These are phyloP conservation scores for Cucumis hystrix DNA, from an alignment of 306 rosid species.

Conservation along the genomic window DNA sequence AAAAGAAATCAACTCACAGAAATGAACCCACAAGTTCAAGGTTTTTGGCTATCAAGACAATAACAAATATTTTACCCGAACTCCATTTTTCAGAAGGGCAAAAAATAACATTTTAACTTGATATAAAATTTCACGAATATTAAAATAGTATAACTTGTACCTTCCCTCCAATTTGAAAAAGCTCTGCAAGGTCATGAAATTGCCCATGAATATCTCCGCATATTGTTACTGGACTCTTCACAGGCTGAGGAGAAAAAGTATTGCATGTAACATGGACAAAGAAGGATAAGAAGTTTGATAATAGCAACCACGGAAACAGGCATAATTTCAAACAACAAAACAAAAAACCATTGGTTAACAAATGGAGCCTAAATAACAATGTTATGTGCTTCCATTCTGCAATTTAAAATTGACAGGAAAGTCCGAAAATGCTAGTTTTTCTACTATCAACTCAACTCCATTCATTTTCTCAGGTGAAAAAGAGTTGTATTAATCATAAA, in stretches of 20 bases:
- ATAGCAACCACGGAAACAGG: neutral
- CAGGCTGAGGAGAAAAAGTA: conserved; percentile 53
- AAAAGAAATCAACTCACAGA: neutral
- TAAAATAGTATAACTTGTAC: conserved; percentile 35
- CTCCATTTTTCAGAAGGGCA: neutral
- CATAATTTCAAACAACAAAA: too few species aligned
- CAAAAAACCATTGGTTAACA: too few species aligned
- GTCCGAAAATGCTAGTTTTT: neutral
- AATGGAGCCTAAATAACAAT: neutral
- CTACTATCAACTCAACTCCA: neutral
- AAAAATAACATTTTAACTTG: conserved; percentile 9
- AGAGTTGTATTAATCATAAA: neutral
- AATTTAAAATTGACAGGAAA: neutral
- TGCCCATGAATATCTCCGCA: conserved; percentile 99
- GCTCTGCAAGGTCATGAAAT: conserved; percentile 98
- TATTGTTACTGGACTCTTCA: conserved; percentile 96
- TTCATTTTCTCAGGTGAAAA: neutral
- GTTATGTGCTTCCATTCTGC: neutral
- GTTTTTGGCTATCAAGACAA: neutral
- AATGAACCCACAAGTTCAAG: neutral
- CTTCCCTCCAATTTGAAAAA: conserved; percentile 99
- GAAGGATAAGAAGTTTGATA: neutral
- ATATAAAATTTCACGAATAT: conserved; percentile 21
- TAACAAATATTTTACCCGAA: neutral
- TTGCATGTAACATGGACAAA: neutral